phyloP scores from a whole-genome alignment of 352 stramenopile genomes.

The Globisporangium carolinianum region DNA sequence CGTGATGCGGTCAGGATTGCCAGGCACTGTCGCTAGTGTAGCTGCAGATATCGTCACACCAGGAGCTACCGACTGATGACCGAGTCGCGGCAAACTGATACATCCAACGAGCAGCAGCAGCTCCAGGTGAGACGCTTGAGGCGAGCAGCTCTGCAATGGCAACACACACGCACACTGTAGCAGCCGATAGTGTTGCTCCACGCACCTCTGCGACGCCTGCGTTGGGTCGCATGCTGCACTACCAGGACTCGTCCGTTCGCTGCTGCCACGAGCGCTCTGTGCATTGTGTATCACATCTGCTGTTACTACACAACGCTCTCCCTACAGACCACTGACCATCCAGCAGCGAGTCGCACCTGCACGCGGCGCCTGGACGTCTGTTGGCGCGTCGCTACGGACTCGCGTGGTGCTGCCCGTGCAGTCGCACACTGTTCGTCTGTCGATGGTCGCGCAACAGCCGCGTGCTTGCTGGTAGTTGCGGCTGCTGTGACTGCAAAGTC shows the following conservation, averaged over 20 bases:
- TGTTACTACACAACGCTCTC: background rate
- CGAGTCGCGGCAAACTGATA: no score
- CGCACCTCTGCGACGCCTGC: conserved; percentile 1
- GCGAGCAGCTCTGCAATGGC: no score
- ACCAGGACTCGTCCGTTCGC: background rate
- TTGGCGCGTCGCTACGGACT: background rate
- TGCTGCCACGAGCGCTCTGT: conserved; percentile 26
- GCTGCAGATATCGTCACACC: background rate
- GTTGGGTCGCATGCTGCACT: background rate
- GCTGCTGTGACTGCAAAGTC: background rate
- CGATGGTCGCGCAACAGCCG: background rate
- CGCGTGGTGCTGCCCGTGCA: conserved; percentile 12
- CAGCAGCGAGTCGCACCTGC: conserved; percentile 14
- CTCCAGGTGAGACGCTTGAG: background rate
- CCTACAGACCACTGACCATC: background rate
- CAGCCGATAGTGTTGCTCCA: no score
- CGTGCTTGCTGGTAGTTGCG: background rate
- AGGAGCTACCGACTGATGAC: no score
- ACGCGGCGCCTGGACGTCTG: conserved; percentile 19
- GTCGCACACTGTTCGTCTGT: conserved; percentile 13
- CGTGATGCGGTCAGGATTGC: background rate
- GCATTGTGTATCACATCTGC: no score
- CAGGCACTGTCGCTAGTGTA: background rate
- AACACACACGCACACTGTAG: no score
- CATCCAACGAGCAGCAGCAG: no score